These are phyloP conservation scores for Rosa multiflora DNA, from an alignment of 306 rosid species.

Conservation along the genomic window DNA sequence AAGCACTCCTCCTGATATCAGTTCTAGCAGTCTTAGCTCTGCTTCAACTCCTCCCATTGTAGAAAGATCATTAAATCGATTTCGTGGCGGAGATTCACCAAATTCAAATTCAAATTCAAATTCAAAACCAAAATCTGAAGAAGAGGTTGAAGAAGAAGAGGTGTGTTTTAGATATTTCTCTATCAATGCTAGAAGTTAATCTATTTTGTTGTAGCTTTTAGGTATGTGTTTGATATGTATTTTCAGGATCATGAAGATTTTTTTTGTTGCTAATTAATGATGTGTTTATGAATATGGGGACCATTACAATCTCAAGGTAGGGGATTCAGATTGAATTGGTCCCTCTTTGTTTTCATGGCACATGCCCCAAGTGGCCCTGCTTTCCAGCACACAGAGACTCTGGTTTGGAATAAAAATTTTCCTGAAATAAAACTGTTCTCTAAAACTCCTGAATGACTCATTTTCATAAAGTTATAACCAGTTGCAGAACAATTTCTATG, in stretches of 20 bases:
- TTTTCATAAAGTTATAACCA: background rate
- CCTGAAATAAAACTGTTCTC: slow-evolving; percentile 15
- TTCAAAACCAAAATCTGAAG: slow-evolving; percentile 38
- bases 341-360: slow-evolving; percentile 41
- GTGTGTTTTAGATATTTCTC: slow-evolving; percentile 29
- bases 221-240: background rate
- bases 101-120: slow-evolving; percentile 45
- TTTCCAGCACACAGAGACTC: slow-evolving; percentile 34
- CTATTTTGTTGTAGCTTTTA: no score
- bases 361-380: slow-evolving; percentile 42
- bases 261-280: slow-evolving; percentile 4
- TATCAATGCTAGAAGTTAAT: background rate
- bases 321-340: slow-evolving; percentile 39
- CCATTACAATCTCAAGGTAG: slow-evolving; percentile 41
- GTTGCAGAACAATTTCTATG: slow-evolving; percentile 2
- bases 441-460: slow-evolving; percentile 19
- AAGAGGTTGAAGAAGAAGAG: slow-evolving; percentile 57
- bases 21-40: slow-evolving; percentile 61
- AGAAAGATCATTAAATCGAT: slow-evolving; percentile 49
- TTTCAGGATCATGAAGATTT: background rate
- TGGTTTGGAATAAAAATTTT: slow-evolving; percentile 17
- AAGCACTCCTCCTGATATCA: slow-evolving; percentile 58
- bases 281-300: slow-evolving; percentile 35
- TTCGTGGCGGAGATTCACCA: slow-evolving; percentile 45
- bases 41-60: slow-evolving; percentile 62